Conservation (phyloP, 768 basidiomycete species). For the Leccinum subgranulosum region DNA sequence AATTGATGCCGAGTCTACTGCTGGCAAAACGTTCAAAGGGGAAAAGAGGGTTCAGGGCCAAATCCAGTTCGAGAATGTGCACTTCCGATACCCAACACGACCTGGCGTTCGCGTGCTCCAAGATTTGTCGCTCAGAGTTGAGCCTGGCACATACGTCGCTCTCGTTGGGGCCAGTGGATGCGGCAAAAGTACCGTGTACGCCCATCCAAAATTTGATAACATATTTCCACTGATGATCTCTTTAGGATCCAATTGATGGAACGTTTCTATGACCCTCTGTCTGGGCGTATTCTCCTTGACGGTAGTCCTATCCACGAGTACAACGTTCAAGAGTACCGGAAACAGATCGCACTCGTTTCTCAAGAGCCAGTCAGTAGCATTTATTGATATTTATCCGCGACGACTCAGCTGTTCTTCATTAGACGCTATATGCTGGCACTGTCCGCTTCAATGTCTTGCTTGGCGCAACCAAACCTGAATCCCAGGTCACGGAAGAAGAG, state of each 20-base stretch:
- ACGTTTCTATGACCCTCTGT: constrained; percentile 79
- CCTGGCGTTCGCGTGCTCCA: constrained; percentile 87
- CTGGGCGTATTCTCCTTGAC: constrained; percentile 71
- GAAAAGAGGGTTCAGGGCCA: constrained; percentile 47
- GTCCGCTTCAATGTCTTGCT: constrained; percentile 90
- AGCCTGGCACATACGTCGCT: constrained; percentile 78
- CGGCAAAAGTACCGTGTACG: constrained; percentile 79
- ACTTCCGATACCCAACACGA: constrained; percentile 89
- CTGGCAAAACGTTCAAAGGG: constrained; percentile 52
- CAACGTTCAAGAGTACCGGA: constrained; percentile 85
- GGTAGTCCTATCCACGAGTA: constrained; percentile 70
- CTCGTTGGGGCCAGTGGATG: constrained; percentile 80
- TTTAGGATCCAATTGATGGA: constrained; percentile 75
- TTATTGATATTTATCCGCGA: constrained; percentile 2
- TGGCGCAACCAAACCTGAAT: constrained; percentile 72
- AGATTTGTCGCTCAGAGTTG: constrained; percentile 64
- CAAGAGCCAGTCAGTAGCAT: constrained; percentile 60
- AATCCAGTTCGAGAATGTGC: constrained; percentile 74
- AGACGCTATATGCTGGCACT: constrained; percentile 85
- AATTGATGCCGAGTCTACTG: constrained; percentile 75
- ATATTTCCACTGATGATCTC: background rate
- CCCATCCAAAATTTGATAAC: constrained; percentile 1
- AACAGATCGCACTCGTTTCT: constrained; percentile 85
- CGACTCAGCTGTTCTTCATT: background rate
- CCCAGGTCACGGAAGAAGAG: constrained; percentile 82